Base-by-base conservation (phyloP, 768 basidiomycete species). In the Kwoniella dendrophila region DNA sequence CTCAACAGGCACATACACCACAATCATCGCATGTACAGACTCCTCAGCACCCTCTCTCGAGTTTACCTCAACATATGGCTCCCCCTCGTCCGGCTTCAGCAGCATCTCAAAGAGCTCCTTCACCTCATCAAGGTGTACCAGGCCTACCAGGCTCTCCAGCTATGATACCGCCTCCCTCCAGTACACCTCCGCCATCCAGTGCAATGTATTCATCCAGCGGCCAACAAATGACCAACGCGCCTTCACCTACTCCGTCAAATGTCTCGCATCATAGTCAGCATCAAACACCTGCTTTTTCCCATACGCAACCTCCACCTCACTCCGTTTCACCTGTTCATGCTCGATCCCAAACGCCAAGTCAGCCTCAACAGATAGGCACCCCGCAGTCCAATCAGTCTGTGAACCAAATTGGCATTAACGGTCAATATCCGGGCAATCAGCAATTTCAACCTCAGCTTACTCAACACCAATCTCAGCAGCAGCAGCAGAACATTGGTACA, bases 81-180 rank as follows among this genome's bases (percentile, higher is more conserved):
- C 72, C 74, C 16, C 67, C 64, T 18, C 72, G 76, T 22, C 74
- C 76, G 1, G 55, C 63, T 0, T 77, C 76, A 4, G 65, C 72
- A 11, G 68, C 73, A 10, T 73, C 73, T 6, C 75, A 77, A 43
- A 56, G 71, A 14, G 67, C 62, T 8, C 59, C 59, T 16, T 71
- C 69, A 7, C 71, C 71, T 26, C 69, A 68, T 60, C 73, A 71
- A 36, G 51, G 38, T 41, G 56, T 30, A 20, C 34, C 22, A 48
- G 49, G 47, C 22, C 20, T 53, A 22, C 40, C 64, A n/a, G 32
- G 41, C 18, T 65, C 65, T n/a, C 63, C 66, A 8, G 54, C 63
- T 29, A 36, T 49, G 36, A 48, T 50, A 27, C 22, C 32, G 49
- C 49, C 51, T 20, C 32, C 40, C 3, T n/a, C n/a, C n/a, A 55